Evolutionary conservation across 805 yeast species (phyloP).

Genomic region (Teunomyces atbi): DNA sequence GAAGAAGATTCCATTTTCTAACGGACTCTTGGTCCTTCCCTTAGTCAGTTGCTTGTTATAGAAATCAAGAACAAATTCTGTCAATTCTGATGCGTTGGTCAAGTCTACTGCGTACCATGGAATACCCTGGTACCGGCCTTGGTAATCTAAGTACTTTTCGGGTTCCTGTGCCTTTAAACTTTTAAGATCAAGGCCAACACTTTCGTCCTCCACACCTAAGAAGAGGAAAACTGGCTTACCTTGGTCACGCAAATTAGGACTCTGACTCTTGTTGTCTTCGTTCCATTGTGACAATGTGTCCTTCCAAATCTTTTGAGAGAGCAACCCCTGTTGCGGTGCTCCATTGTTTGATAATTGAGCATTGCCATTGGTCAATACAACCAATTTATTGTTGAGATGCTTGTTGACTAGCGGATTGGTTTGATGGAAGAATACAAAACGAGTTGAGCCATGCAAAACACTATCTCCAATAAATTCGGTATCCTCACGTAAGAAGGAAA

Average conservation of each 20-base stretch:
- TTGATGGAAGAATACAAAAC: constrained; percentile 44
- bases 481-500: constrained; percentile 62
- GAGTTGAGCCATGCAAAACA: constrained; percentile 43
- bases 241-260: constrained; percentile 39
- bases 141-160: constrained; percentile 40
- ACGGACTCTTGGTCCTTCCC: background rate
- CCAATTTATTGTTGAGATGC: constrained; percentile 26
- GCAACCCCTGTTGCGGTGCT: constrained; percentile 20
- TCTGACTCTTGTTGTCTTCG: constrained; percentile 30
- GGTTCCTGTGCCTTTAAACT: constrained; percentile 21
- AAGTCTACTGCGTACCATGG: constrained; percentile 68
- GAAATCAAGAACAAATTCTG: constrained; percentile 30
- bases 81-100: constrained; percentile 42
- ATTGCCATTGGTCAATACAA: constrained; percentile 36
- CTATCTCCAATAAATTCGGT: constrained; percentile 48
- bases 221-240: constrained; percentile 41
- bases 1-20: constrained; percentile 22
- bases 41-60: constrained; percentile 17
- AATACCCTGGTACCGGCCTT: constrained; percentile 53
- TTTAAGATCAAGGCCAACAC: constrained; percentile 38
- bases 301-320: constrained; percentile 12
- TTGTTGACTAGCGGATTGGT: constrained; percentile 33
- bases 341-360: constrained; percentile 25
- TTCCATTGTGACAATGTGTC: constrained; percentile 20
- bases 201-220: constrained; percentile 46